Base-by-base conservation (phyloP, 441 rosid genomes). In the Manihot esculenta region DNA sequence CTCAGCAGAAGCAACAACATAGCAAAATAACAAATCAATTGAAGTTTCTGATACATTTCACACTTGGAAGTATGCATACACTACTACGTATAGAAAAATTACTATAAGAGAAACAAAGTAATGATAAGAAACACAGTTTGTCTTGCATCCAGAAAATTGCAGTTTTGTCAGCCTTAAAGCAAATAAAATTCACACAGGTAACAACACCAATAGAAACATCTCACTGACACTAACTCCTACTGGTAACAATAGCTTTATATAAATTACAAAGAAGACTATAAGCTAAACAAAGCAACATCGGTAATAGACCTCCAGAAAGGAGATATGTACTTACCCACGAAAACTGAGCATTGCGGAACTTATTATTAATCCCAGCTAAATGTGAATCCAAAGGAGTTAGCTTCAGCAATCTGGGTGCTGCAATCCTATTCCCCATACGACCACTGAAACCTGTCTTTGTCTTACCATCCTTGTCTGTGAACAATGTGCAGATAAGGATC, bases 381-480 rank as follows among this genome's bases (percentile, higher is more conserved):
- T 95, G 93, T 8, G 98, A 87, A 72, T 91, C 98, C 49, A 92
- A 63, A 56, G 98, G 99, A 78, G 84, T 86, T 72, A 92, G 81
- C 89, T 91, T 94, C 68, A 92, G 75, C 82, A 94, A 71, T 82
- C 99, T 86, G 10, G 98, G 99, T 48, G 98, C 93, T 13, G 99
- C 92, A 79, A 91, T 91, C 73, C 79, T 93, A 71, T 93, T 91
- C 21, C 98, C 98, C 98, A 95, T 95, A 49, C 96, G 97, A 72
- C 98, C 97, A 74, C 63, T 79, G 26, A 95, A 95, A 42, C 99
- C 99, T 30, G 91, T 91, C 84, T 95, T 91, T 23, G 85, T 82
- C 78, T 84, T 85, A 45, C 99, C 94, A 84, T 70, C 85, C 80
- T 91, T 93, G 74, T 84, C 98, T 27, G 89, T 86, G 81, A 93